Evolutionary conservation across 495 filamentous ascomycete species (phyloP), one percentile per base, ranked within the genome.

Genomic region (Bacidia rubella): DNA sequence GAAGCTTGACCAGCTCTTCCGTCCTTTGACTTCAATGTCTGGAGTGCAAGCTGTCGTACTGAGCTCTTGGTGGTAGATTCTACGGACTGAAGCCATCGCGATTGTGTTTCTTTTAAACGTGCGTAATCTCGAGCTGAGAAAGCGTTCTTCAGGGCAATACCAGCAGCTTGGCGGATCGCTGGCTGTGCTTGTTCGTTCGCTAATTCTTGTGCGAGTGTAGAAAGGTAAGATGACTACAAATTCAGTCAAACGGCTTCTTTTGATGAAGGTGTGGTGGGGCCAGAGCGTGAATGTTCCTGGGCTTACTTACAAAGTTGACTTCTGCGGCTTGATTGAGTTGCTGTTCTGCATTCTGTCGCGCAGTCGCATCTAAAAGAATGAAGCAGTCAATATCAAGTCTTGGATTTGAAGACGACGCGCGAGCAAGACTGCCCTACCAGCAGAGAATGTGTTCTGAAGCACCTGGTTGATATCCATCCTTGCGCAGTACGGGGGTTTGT

Each of bases 91-190:
- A 87, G 71, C 92, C 92, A 98, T 84, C 90, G 85, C 55, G 76
- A 72, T 68, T 97, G 92, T 58, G 96, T 75, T 61, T 90, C 84
- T 52, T 81, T 80, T 73, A 95, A 79, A 60, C 86, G 84, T 59
- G 82, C 71, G 62, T 80, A 81, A 67, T 98, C 93, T 70, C 90
- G 86, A 55, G 90, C 85, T 47, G 85, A 85, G 68, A 98, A 94
- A 60, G 92, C 80, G 73, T 98, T 98, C 73, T 98, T 98, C 62
- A 98, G 70, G 45, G 90, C 89, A 59, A 98, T 79, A 84, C 88
- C 92, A 53, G 92, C 92, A 52, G 92, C 90, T 51, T 82, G 81
- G 74, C 92, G 82, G 60, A 95, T 87, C 66, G 85, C 83, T 42
- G 85, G 71, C 55, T 86, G 76, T 58, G 83, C 79, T 52, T 77